Evolutionary conservation across 2,329 filamentous ascomycete genomes (phyloP).

Genomic region (Curvularia eragrostidis): DNA sequence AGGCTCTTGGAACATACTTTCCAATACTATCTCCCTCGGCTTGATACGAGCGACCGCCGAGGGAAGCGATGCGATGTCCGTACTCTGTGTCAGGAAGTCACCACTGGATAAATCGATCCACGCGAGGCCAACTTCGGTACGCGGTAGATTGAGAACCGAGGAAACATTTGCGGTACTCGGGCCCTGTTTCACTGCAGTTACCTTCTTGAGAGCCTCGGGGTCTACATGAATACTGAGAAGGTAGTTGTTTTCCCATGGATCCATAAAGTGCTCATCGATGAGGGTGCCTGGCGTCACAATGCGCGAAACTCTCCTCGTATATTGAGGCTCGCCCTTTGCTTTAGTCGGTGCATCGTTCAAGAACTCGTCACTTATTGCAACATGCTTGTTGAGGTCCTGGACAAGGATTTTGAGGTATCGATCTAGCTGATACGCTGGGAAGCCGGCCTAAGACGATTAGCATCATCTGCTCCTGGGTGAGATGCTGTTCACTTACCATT

Average conservation of each 20-base stretch:
- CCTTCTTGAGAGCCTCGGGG: conserved; percentile 33
- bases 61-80: conserved; percentile 73
- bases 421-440: conserved; percentile 91
- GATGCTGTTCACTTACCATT: conserved; percentile 68
- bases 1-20: conserved; percentile 61
- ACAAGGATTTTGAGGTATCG: conserved; percentile 92
- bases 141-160: conserved; percentile 49
- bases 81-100: conserved; percentile 85
- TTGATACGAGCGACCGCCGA: conserved; percentile 82
- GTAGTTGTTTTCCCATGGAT: conserved; percentile 92
- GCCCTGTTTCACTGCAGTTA: conserved; percentile 33
- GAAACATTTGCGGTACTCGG: conserved; percentile 38
- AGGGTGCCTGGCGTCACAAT: conserved; percentile 94
- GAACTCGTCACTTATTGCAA: conserved; percentile 94
- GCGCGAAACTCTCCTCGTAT: conserved; percentile 82
- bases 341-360: conserved; percentile 73
- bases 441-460: conserved; percentile 71
- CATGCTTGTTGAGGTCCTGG: conserved; percentile 86
- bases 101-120: conserved; percentile 97
- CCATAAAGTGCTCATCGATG: conserved; percentile 97
- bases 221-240: conserved; percentile 78
- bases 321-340: conserved; percentile 79
- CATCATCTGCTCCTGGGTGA: no score
- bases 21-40: conserved; percentile 83
- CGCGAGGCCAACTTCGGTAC: conserved; percentile 72